phyloP scores from a whole-genome alignment of 768 basidiomycete species.

The Boletellus ananas region DNA sequence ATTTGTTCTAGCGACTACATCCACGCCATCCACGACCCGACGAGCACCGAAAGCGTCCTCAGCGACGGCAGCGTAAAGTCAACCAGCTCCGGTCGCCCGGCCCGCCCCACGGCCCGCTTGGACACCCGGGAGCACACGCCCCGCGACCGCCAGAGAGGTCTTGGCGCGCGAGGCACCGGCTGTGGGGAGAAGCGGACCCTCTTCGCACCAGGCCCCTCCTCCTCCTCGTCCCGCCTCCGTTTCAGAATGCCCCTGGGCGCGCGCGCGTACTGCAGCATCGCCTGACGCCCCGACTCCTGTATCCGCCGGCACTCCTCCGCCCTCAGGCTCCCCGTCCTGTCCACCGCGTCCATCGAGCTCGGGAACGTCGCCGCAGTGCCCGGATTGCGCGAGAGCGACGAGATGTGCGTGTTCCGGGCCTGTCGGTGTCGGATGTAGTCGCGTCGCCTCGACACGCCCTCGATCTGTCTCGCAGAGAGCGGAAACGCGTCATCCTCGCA shows the following conservation, averaged over 20 bases:
- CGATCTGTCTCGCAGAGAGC: constrained; percentile 21
- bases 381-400: constrained; percentile 18
- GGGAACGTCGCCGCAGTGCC: constrained; percentile 8
- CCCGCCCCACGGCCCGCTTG: constrained; percentile 8
- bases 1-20: too few species aligned
- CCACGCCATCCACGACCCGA: constrained; percentile 32
- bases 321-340: constrained; percentile 17
- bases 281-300: constrained; percentile 26
- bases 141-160: constrained; percentile 19
- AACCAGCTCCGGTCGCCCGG: constrained; percentile 20
- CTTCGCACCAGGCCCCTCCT: too few species aligned
- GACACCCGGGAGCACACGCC: constrained; percentile 11
- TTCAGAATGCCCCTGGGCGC: constrained; percentile 30
- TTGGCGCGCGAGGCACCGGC: neutral
- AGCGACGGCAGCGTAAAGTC: constrained; percentile 32
- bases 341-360: constrained; percentile 13
- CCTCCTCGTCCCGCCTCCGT: constrained; percentile 23
- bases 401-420: constrained; percentile 29
- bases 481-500: constrained; percentile 22
- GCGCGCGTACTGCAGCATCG: constrained; percentile 20
- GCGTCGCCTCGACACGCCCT: constrained; percentile 23
- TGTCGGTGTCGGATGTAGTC: constrained; percentile 26
- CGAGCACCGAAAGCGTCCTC: constrained; percentile 29
- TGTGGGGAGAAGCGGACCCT: constrained; percentile 21
- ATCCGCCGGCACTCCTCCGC: constrained; percentile 24